A percentile compares a stretch with the other conserved stretches of the same genome.
Conservation (phyloP, 306 rosid species). For the Luffa aegyptiaca region DNA sequence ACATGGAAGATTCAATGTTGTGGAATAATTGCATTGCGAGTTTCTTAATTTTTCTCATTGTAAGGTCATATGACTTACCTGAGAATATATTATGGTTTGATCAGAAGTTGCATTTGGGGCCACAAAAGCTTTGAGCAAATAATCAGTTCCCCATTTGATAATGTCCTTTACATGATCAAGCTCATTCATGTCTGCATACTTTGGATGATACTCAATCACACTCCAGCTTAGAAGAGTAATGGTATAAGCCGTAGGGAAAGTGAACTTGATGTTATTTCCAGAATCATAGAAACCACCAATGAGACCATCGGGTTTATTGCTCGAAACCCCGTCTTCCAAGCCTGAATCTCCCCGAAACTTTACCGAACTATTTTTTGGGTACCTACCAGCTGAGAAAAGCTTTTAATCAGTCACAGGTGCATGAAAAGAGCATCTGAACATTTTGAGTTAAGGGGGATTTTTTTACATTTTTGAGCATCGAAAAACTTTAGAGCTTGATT, state of each 20-base stretch:
- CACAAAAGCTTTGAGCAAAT: slow-evolving; percentile 50
- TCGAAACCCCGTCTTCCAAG: slow-evolving; percentile 44
- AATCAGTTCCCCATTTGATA: slow-evolving; percentile 79
- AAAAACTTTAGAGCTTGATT: slow-evolving; percentile 65
- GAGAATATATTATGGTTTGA: slow-evolving; percentile 47
- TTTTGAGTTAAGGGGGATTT: not conserved
- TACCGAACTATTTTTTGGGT: slow-evolving; percentile 46
- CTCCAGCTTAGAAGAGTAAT: slow-evolving; percentile 76
- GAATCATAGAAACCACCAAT: slow-evolving; percentile 88
- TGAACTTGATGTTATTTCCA: slow-evolving; percentile 74
- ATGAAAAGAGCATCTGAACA: not conserved
- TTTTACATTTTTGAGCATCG: slow-evolving; percentile 72
- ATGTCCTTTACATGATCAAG: slow-evolving; percentile 72
- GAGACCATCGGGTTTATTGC: slow-evolving; percentile 24
- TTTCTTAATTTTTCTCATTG: not conserved
- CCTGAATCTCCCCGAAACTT: slow-evolving; percentile 69
- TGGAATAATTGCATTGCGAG: not conserved
- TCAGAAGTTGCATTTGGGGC: slow-evolving; percentile 27
- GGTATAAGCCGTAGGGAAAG: slow-evolving; percentile 73
- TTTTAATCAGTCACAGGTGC: not conserved
- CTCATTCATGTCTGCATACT: slow-evolving; percentile 54
- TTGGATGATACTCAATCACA: slow-evolving; percentile 58
- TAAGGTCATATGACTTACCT: slow-evolving; percentile 29
- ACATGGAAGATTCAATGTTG: not conserved
- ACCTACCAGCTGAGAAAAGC: slow-evolving; percentile 45